Conservation (phyloP, 306 rosid species). For the Bauhinia variegata region DNA sequence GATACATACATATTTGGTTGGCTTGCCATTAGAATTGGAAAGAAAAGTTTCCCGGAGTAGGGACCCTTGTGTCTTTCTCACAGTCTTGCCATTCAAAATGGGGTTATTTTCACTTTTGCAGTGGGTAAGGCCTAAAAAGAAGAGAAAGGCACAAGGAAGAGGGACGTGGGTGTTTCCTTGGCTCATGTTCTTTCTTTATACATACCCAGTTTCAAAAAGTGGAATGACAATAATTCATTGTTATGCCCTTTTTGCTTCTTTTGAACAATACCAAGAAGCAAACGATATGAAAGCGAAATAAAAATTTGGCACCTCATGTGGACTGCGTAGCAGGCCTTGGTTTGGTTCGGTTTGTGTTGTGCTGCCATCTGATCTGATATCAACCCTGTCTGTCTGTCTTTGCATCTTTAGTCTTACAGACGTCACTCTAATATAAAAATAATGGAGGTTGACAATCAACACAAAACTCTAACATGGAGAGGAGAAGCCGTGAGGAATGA, state of each 20-base stretch:
- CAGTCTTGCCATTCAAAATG: conserved; percentile 43
- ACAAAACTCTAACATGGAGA: neutral
- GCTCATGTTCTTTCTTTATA: conserved; percentile 49
- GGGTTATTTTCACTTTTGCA: conserved; percentile 48
- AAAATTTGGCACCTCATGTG: conserved; percentile 32
- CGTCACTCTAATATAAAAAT: conserved; percentile 29
- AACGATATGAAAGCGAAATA: conserved; percentile 39
- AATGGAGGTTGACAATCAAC: conserved; percentile 38
- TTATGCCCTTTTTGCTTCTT: conserved; percentile 46
- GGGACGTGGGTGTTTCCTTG: conserved; percentile 45
- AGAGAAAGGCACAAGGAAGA: conserved; percentile 47
- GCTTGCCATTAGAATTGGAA: conserved; percentile 34
- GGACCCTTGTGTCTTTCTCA: conserved; percentile 26
- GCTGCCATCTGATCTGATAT: conserved; percentile 36
- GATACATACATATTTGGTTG: conserved; percentile 40
- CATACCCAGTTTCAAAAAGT: conserved; percentile 37
- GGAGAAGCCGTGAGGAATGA: too few relatives aligned
- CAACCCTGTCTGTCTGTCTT: too few relatives aligned
- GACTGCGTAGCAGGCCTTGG: too few relatives aligned
- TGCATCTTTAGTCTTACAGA: neutral
- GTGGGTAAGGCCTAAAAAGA: conserved; percentile 51
- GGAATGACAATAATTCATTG: conserved; percentile 38
- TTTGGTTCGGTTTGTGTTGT: too few relatives aligned
- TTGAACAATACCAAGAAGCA: conserved; percentile 43
- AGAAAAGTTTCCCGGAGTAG: conserved; percentile 40